Conservation (phyloP, 805 yeast species). For the Hanseniaspora thailandica region DNA sequence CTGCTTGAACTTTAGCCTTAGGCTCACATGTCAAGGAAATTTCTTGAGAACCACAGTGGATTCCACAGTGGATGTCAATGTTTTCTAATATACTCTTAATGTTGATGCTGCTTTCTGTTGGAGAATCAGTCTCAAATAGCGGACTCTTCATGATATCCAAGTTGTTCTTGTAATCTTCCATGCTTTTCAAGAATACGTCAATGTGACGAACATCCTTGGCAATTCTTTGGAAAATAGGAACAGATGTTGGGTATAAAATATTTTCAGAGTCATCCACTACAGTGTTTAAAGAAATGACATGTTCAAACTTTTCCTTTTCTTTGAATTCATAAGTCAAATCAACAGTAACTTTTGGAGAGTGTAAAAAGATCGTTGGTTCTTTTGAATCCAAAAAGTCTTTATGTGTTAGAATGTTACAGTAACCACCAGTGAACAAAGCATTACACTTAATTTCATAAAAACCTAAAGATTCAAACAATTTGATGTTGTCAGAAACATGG, state of each 20-base stretch:
- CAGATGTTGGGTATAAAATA: conserved; percentile 57
- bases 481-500: background rate
- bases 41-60: conserved; percentile 61
- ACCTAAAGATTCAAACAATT: conserved; percentile 7
- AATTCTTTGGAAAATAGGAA: conserved; percentile 45
- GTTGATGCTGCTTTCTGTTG: conserved; percentile 23
- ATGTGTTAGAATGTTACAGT: conserved; percentile 33
- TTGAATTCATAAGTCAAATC: conserved; percentile 38
- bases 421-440: conserved; percentile 60
- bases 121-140: conserved; percentile 13
- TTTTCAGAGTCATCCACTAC: conserved; percentile 50
- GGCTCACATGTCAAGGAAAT: conserved; percentile 83
- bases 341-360: conserved; percentile 63
- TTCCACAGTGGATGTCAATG: conserved; percentile 49
- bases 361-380: conserved; percentile 46
- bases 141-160: conserved; percentile 37
- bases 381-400: conserved; percentile 33
- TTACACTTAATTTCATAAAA: conserved; percentile 37
- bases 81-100: conserved; percentile 39
- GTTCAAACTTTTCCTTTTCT: conserved; percentile 16
- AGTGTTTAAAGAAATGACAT: conserved; percentile 24
- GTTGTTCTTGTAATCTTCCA: conserved; percentile 41
- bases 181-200: background rate
- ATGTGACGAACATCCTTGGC: background rate
- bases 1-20: conserved; percentile 81